Evolutionary conservation across 257 asterid genomes (phyloP).

Genomic region (Gynochthodes officinalis): DNA sequence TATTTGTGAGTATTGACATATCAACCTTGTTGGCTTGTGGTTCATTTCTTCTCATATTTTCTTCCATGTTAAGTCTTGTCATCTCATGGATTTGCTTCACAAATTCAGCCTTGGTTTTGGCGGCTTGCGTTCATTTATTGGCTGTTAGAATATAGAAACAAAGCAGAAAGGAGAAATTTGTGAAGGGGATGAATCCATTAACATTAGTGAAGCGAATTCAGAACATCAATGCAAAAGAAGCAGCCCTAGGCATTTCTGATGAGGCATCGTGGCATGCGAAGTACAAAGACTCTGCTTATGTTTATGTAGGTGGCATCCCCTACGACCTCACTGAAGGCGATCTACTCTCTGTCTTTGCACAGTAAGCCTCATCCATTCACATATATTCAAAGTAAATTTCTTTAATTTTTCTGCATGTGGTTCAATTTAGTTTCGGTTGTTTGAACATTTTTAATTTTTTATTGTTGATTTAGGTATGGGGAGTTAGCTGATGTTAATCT

Average conservation of each 20-base stretch:
- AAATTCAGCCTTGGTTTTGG: no score
- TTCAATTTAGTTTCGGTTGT: not conserved
- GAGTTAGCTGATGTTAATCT: conserved; percentile 90
- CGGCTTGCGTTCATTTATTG: no score
- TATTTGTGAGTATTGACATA: not conserved
- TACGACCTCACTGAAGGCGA: conserved; percentile 97
- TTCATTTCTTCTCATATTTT: no score
- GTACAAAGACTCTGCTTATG: conserved; percentile 89
- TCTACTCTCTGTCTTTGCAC: conserved; percentile 86
- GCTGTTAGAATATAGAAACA: no score
- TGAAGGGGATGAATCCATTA: conserved; percentile 79
- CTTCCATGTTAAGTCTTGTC: no score
- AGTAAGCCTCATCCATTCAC: conserved; percentile 37
- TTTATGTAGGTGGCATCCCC: conserved; percentile 81
- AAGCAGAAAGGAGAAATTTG: no score
- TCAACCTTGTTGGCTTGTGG: no score
- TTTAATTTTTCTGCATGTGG: not conserved
- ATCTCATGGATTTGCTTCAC: no score
- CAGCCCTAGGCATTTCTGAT: conserved; percentile 74
- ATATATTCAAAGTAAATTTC: not conserved
- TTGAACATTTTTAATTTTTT: not conserved
- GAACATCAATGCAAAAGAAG: conserved; percentile 76
- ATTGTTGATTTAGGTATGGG: conserved; percentile 59
- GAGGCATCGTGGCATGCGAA: conserved; percentile 96
- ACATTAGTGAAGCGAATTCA: conserved; percentile 90